A percentile compares a stretch with the other conserved stretches of the same genome.
Evolutionary conservation across 2,329 filamentous ascomycete genomes (phyloP).

Genomic region (Colletotrichum abscissum): DNA sequence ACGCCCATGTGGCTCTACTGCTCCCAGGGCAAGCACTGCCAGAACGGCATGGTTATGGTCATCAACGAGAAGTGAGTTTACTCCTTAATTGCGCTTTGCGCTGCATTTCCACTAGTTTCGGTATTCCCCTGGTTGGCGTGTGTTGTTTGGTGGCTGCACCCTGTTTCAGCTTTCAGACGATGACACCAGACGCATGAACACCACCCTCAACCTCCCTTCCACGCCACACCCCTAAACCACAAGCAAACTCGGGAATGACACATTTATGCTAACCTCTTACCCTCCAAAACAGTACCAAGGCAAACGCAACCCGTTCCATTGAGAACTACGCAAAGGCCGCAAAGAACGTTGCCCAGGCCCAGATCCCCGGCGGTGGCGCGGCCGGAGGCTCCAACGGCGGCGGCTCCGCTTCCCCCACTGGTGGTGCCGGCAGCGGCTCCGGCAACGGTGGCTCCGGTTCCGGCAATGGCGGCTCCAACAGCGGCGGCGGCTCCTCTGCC

Average conservation of each 20-base stretch:
- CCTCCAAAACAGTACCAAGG: conserved; percentile 50
- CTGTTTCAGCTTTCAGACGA: conserved; percentile 31
- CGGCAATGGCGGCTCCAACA: conserved; percentile 28
- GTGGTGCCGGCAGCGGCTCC: conserved; percentile 28
- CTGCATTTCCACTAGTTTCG: too few species aligned
- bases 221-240: background rate
- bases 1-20: conserved; percentile 86
- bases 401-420: conserved; percentile 39
- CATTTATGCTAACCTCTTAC: conserved; percentile 17
- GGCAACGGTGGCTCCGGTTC: conserved; percentile 36
- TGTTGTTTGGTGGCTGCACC: background rate
- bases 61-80: conserved; percentile 77
- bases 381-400: conserved; percentile 30
- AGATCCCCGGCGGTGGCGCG: conserved; percentile 37
- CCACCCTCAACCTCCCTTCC: background rate
- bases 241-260: background rate
- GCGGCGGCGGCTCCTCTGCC: conserved; percentile 22
- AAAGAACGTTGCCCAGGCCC: conserved; percentile 40
- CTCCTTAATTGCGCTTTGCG: too few species aligned
- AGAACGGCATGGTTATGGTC: conserved; percentile 79
- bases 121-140: background rate
- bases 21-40: conserved; percentile 79
- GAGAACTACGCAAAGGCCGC: conserved; percentile 58
- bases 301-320: conserved; percentile 65
- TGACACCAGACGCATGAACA: conserved; percentile 21